Evolutionary conservation across 83 land plant species (phyloP), one percentile per base, ranked within the genome.

Genomic region (Diphasiastrum complanatum): DNA sequence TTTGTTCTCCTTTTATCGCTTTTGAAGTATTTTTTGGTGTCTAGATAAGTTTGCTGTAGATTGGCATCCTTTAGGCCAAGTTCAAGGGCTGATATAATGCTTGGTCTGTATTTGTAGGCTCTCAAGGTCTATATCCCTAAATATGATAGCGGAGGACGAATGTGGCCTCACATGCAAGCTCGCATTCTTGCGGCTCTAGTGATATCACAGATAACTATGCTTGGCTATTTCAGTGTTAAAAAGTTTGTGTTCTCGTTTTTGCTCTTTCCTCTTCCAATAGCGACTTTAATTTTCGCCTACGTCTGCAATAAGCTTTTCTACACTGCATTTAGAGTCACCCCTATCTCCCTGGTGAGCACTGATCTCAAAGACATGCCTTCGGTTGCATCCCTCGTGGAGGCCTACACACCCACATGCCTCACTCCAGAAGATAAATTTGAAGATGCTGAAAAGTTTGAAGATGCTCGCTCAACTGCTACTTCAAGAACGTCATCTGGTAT

Each of bases 91-190:
- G 2, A 2, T 38, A 4, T 65, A n/a, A 10, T 30, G 6, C n/a
- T 37, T 60, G 36, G 33, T 47, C 2, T 34, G 14, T 51, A 1
- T 45, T n/a, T 75, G 50, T 74, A 83, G 92, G 97, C 82, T 31
- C 71, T 89, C 35, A 93, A 85, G 48, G 96, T 93, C 28, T 70
- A 75, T 45, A 85, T 93, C 40, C 99, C 96, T 4, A 56, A 71
- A 0, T 89, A 71, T 53, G 99, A 89, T 64, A 93, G 86, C 80
- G 37, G 82, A 41, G 99, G 96, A 0, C 65, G 86, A 10, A 83
- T 89, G 89, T 93, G 99, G 99, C 99, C 99, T 3, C 99, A 93
- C 73, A 86, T 93, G 32, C 74, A 74, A 25, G 38, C 43, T 22
- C 72, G 96, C 3, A 71, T 93, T 35, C 18, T 89, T 0, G 96